Conservation (phyloP, 441 rosid species). For the Arabidopsis lyrata region DNA sequence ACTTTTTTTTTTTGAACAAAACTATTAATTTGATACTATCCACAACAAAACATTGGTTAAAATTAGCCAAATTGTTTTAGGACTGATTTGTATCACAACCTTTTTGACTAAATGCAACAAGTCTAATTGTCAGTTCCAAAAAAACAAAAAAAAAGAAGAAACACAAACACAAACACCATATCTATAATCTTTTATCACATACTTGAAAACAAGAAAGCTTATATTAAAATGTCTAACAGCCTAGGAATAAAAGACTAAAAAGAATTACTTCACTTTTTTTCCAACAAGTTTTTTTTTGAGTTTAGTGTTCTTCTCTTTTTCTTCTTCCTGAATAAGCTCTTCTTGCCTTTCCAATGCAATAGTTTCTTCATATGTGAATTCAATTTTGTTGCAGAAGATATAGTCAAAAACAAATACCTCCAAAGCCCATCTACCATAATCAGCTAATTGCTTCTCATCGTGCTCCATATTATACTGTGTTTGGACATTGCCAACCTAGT, state of each 20-base stretch:
- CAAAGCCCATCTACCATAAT: conserved; percentile 84
- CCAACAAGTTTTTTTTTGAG: background rate
- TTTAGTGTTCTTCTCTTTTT: conserved; percentile 15
- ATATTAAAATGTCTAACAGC: background rate
- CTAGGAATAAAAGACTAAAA: background rate
- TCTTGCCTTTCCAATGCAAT: conserved; percentile 89
- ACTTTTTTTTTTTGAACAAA: too few relatives aligned
- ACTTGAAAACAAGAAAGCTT: background rate
- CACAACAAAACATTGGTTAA: too few relatives aligned
- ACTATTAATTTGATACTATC: background rate
- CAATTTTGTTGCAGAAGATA: conserved; percentile 87
- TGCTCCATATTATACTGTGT: conserved; percentile 45
- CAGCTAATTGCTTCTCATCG: conserved; percentile 92
- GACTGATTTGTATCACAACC: background rate
- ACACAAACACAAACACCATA: too few relatives aligned
- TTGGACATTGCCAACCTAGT: conserved; percentile 77
- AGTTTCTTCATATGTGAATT: conserved; percentile 89
- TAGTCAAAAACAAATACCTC: conserved; percentile 90
- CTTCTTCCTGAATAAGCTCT: conserved; percentile 92
- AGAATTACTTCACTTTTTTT: background rate
- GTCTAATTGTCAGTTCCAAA: background rate
- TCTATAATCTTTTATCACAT: background rate
- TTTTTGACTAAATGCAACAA: background rate
- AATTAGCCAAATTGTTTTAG: background rate
- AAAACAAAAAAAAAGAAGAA: too few relatives aligned